Evolutionary conservation across 2,329 filamentous ascomycete genomes (phyloP).

Genomic region (Clarireedia hainanense): DNA sequence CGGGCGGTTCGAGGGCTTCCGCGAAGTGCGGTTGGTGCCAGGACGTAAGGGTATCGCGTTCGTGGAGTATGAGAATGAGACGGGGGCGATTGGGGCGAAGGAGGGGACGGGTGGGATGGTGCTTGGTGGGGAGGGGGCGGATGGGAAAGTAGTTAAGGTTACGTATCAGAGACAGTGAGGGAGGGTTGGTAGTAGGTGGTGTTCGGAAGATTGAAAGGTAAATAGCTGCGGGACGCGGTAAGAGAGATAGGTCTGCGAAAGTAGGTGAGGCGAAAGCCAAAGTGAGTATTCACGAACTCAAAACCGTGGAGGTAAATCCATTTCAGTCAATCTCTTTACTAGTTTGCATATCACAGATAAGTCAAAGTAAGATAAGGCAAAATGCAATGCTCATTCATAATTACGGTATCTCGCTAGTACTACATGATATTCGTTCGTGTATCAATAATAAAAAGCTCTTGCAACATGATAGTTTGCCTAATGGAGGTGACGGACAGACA

Average conservation of each 20-base stretch:
- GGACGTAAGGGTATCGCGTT: conserved; percentile 86
- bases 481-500: neutral
- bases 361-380: neutral
- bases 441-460: neutral
- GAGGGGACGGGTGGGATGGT: conserved; percentile 84
- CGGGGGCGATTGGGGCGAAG: conserved; percentile 85
- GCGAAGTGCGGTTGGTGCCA: conserved; percentile 83
- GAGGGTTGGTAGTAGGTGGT: neutral
- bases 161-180: conserved; percentile 85
- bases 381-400: conserved; percentile 6
- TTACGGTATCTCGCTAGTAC: conserved; percentile 19
- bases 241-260: neutral
- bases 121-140: conserved; percentile 62
- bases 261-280: neutral
- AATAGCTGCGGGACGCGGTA: neutral
- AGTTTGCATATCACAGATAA: neutral
- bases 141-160: conserved; percentile 77
- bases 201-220: neutral
- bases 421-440: conserved; percentile 18
- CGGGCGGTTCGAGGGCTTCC: conserved; percentile 85
- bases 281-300: neutral
- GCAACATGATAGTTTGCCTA: neutral
- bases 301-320: neutral
- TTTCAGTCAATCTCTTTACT: conserved; percentile 8
- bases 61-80: conserved; percentile 89